Evolutionary conservation across 345 rosid species (phyloP).

Genomic region (Salix caprea): DNA sequence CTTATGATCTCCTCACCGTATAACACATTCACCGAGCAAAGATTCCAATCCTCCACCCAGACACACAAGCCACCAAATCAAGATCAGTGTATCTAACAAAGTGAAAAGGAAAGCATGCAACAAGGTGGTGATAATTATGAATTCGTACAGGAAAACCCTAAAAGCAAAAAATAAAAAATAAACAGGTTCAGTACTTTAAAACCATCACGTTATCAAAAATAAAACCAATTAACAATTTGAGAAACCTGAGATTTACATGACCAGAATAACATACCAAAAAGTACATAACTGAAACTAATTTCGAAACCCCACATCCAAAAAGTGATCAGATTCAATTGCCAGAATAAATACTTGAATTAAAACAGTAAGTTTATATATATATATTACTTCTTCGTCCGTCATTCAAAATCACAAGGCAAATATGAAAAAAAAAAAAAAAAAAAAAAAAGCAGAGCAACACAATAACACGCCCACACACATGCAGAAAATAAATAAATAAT

Average conservation of each 20-base stretch:
- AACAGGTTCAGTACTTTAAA: not conserved
- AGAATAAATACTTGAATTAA: not conserved
- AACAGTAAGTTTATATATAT: not conserved
- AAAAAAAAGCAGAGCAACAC: not conserved
- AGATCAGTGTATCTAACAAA: not conserved
- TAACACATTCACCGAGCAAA: not conserved
- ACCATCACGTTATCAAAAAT: not conserved
- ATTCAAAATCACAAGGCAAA: not conserved
- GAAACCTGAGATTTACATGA: not conserved
- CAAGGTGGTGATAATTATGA: constrained; percentile 21
- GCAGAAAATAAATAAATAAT: not conserved
- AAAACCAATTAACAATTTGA: not conserved
- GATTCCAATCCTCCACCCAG: not conserved
- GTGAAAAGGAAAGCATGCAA: constrained; percentile 14
- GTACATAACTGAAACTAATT: not conserved
- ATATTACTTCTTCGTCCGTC: not conserved
- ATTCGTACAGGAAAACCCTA: not conserved
- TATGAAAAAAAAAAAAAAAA: not conserved
- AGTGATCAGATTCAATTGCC: not conserved
- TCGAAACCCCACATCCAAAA: not conserved
- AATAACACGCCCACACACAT: not conserved
- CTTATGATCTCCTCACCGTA: constrained; percentile 18
- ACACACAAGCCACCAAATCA: not conserved
- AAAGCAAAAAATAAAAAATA: not conserved
- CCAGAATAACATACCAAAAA: not conserved